These are phyloP conservation scores for Scleroderma bovista DNA, from an alignment of 768 basidiomycete genomes.

Conservation along the genomic window DNA sequence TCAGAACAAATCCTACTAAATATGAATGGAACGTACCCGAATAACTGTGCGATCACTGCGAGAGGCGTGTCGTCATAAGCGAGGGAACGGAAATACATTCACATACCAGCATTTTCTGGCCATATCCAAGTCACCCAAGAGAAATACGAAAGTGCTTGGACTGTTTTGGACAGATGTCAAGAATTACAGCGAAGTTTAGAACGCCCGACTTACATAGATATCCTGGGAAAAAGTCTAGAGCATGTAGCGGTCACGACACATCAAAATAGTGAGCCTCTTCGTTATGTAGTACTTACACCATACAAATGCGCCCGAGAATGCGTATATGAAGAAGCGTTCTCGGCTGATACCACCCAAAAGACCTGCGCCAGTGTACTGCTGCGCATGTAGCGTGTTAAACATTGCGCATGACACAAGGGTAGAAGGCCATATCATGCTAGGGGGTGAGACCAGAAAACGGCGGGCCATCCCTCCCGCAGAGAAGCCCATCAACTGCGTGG, in stretches of 20 bases:
- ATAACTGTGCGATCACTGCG: conserved; percentile 42
- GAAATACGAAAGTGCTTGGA: conserved; percentile 49
- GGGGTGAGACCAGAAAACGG: conserved; percentile 65
- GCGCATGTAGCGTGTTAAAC: conserved; percentile 75
- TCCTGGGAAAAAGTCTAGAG: conserved; percentile 38
- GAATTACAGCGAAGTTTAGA: not conserved
- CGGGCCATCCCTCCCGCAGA: conserved; percentile 73
- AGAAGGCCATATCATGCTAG: conserved; percentile 65
- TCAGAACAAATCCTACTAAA: not conserved
- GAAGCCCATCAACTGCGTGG: conserved; percentile 75
- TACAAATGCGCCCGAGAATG: conserved; percentile 47
- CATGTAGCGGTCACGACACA: not conserved
- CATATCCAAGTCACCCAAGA: conserved; percentile 56
- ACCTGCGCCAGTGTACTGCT: conserved; percentile 59
- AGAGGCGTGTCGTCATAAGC: conserved; percentile 2
- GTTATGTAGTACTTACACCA: conserved; percentile 60
- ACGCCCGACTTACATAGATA: conserved; percentile 33
- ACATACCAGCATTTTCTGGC: conserved; percentile 42
- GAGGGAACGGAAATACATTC: conserved; percentile 12
- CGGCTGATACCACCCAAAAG: conserved; percentile 60
- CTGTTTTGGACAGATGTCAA: conserved; percentile 23
- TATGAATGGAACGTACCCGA: conserved; percentile 33
- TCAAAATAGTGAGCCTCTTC: not conserved
- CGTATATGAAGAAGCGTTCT: conserved; percentile 71
- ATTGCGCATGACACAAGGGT: conserved; percentile 70